Evolutionary conservation across 129 eudicot genomes (phyloP).

Genomic region (Flaveria robusta): DNA sequence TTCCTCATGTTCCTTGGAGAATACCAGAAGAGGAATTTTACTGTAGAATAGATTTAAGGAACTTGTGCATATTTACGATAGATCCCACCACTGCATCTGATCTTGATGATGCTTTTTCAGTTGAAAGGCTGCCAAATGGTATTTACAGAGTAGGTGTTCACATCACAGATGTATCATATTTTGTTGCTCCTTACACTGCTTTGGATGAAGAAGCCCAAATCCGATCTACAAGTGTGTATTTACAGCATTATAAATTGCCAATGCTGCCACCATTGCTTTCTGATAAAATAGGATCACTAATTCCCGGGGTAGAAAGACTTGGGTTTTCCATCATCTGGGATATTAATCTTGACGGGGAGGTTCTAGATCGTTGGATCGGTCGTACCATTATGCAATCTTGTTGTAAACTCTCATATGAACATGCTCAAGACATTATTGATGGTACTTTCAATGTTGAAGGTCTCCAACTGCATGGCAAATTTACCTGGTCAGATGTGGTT

Average conservation of each 20-base stretch:
- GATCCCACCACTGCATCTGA: slow-evolving; percentile 84
- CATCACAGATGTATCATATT: slow-evolving; percentile 86
- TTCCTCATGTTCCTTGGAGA: slow-evolving; percentile 62
- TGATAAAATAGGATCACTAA: slow-evolving; percentile 72
- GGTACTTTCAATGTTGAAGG: slow-evolving; percentile 43
- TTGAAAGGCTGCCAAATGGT: slow-evolving; percentile 57
- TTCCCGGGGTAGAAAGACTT: slow-evolving; percentile 86
- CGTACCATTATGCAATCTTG: slow-evolving; percentile 80
- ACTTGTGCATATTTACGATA: slow-evolving; percentile 69
- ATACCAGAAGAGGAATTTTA: slow-evolving; percentile 60
- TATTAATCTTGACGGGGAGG: slow-evolving; percentile 60
- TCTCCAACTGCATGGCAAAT: slow-evolving; percentile 51
- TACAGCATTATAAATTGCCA: slow-evolving; percentile 56
- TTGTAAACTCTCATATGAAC: slow-evolving; percentile 86
- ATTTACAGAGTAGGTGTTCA: slow-evolving; percentile 84
- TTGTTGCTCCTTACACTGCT: slow-evolving; percentile 71
- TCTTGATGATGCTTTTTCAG: slow-evolving; percentile 91
- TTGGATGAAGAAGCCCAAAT: slow-evolving; percentile 76
- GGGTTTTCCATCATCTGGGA: slow-evolving; percentile 92
- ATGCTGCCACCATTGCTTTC: slow-evolving; percentile 82
- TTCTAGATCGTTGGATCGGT: slow-evolving; percentile 89
- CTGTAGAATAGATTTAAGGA: slow-evolving; percentile 69
- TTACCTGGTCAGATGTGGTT: slow-evolving; percentile 61
- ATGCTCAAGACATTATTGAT: slow-evolving; percentile 82
- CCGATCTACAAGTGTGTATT: slow-evolving; percentile 73